Evolutionary conservation across 257 asterid genomes (phyloP).

Genomic region (Leonotis leonurus): DNA sequence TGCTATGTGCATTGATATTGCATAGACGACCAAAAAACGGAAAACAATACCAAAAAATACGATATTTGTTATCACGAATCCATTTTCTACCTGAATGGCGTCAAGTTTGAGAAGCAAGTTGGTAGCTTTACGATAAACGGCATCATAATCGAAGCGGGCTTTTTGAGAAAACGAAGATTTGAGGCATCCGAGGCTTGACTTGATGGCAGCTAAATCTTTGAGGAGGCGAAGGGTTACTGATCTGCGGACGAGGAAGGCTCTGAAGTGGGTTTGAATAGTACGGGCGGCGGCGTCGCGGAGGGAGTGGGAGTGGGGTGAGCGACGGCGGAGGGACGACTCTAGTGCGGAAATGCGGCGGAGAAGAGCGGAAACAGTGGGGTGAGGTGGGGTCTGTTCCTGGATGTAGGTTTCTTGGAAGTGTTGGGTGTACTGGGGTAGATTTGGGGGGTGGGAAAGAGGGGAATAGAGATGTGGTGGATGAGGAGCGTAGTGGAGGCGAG

Average conservation of each 20-base stretch:
- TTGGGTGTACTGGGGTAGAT: constrained; percentile 12
- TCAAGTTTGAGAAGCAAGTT: constrained; percentile 59
- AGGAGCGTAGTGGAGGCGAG: constrained; percentile 21
- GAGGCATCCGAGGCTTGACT: constrained; percentile 41
- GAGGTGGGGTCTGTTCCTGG: constrained; percentile 12
- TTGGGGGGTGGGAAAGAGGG: constrained; percentile 16
- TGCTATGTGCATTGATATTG: no score
- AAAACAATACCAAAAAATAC: background rate
- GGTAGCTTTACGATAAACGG: constrained; percentile 31
- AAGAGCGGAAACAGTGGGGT: constrained; percentile 47
- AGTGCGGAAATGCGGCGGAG: constrained; percentile 71
- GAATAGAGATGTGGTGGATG: constrained; percentile 30
- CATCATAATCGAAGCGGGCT: constrained; percentile 33
- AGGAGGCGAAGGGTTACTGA: constrained; percentile 82
- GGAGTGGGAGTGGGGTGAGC: constrained; percentile 38
- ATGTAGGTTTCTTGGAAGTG: constrained; percentile 17
- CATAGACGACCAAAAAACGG: no score
- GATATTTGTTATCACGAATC: background rate
- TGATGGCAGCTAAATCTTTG: constrained; percentile 61
- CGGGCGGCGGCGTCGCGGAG: constrained; percentile 76
- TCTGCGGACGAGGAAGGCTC: constrained; percentile 71
- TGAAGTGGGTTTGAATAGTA: constrained; percentile 68
- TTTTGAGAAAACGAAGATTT: constrained; percentile 43
- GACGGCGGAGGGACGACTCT: constrained; percentile 51
- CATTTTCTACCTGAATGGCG: constrained; percentile 45